Evolutionary conservation across 2,329 filamentous ascomycete genomes (phyloP).

Genomic region (Epichloe hybrida): DNA sequence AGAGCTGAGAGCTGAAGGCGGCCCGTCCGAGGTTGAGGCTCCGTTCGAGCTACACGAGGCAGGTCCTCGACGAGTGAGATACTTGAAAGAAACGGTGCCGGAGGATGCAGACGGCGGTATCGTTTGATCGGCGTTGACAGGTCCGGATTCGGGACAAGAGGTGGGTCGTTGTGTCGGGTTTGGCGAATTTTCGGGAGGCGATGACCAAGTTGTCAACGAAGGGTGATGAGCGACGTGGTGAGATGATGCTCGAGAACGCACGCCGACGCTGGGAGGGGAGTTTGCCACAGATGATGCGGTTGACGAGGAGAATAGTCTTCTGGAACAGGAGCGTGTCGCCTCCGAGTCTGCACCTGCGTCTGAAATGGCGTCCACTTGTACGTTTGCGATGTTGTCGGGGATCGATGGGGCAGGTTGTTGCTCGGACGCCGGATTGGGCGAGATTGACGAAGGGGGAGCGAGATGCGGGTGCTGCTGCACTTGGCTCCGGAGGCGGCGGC

Average conservation of each 20-base stretch:
- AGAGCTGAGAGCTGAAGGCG: conserved; percentile 18
- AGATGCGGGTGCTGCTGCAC: conserved; percentile 2
- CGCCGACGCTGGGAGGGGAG: conserved; percentile 4
- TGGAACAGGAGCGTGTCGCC: not conserved
- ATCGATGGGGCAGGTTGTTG: conserved; percentile 1
- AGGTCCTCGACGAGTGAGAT: conserved; percentile 25
- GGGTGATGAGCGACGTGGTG: conserved; percentile 2
- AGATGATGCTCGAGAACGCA: conserved; percentile 7
- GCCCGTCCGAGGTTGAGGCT: conserved; percentile 18
- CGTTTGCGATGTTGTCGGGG: conserved; percentile 10
- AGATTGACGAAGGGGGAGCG: conserved; percentile 10
- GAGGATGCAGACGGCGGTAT: conserved; percentile 10
- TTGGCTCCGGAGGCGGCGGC: not conserved
- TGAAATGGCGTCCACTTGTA: conserved; percentile 8
- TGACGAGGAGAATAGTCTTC: not conserved
- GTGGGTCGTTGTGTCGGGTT: conserved; percentile 6
- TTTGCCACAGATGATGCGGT: not conserved
- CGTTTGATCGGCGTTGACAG: conserved; percentile 10
- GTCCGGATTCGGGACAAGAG: conserved; percentile 10
- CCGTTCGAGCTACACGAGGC: conserved; percentile 24
- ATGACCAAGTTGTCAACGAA: conserved; percentile 2
- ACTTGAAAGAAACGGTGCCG: conserved; percentile 15
- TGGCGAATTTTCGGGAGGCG: conserved; percentile 2
- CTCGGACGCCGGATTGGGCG: conserved; percentile 15
- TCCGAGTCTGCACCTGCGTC: conserved; percentile 1